phyloP scores from a whole-genome alignment of 345 rosid genomes.

The Salix suchowensis region DNA sequence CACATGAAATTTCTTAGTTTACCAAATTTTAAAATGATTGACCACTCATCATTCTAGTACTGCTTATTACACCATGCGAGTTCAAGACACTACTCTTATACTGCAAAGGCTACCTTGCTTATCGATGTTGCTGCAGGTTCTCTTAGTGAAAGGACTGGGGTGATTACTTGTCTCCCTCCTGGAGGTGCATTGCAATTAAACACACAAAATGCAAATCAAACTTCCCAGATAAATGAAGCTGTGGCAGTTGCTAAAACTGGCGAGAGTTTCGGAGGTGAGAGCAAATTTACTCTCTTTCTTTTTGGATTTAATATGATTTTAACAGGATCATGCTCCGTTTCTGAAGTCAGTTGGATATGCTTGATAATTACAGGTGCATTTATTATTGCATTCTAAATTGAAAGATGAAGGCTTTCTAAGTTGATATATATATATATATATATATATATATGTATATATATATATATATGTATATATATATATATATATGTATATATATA shows the following conservation, averaged over 20 bases:
- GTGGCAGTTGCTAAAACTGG: constrained; percentile 1
- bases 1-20: too few species aligned
- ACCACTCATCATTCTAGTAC: too few species aligned
- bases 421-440: too few species aligned
- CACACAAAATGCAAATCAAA: constrained; percentile 1
- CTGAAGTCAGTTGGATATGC: background rate
- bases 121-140: constrained; percentile 14
- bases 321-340: background rate
- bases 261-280: constrained; percentile 1
- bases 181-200: background rate
- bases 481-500: too few species aligned
- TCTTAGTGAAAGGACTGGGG: background rate
- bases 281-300: background rate
- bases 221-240: constrained; percentile 8
- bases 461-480: too few species aligned
- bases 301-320: background rate
- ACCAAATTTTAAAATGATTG: too few species aligned
- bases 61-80: background rate
- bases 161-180: background rate
- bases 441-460: too few species aligned
- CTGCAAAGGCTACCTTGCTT: background rate
- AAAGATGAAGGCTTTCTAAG: too few species aligned
- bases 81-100: background rate
- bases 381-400: too few species aligned
- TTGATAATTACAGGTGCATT: background rate